Evolutionary conservation across 768 basidiomycete genomes (phyloP), one percentile per base, ranked within the genome.

Genomic region (Termitomyces sp.): DNA sequence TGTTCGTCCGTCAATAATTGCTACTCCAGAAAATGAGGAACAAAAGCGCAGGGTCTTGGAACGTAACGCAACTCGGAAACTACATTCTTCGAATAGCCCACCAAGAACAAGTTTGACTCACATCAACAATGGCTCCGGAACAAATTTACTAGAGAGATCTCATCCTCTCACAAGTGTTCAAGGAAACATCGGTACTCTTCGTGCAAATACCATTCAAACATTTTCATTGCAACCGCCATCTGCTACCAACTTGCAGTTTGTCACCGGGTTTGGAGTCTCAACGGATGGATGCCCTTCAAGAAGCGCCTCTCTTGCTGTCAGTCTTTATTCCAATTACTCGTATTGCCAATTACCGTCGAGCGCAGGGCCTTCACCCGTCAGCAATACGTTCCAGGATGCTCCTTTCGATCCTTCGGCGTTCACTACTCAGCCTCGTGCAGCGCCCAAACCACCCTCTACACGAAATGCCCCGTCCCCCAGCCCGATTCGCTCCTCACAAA

Each of bases 251-350:
- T 45, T 58, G 28, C 51, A 52, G 17, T 43, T 54, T 51, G 48
- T 47, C 12, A 54, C 60, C 37, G 53, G 58, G 26, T 17, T 45
- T 21, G 19, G 35, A 32, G 17, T 38, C 49, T 10, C 24, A 50
- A 24, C 11, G 19, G 56, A 43, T n/a, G 67, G 67, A 48, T 70
- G 72, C 9, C 74, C 74, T 40, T 47, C 70, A 21, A 68, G 77
- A 58, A 58, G 69, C 19, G 66, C 59, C 26, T 77, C 77, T 1
- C 67, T 75, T 37, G 45, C 28, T 10, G 64, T 69, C 4, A 72
- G 68, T 57, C 55, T 86, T 17, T 88, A 87, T 67, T 85, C 85
- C 19, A 66, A 70, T 14, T 87, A 88, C 62, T 88, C 87, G 5
- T 87, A 79, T 64, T 88, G 88, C 56, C 79, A 78, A 47, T 69